A percentile compares a stretch with the other conserved stretches of the same genome.
These are phyloP conservation scores for Hypomyces rosellus DNA, from an alignment of 2,329 filamentous ascomycete species.

Conservation along the genomic window DNA sequence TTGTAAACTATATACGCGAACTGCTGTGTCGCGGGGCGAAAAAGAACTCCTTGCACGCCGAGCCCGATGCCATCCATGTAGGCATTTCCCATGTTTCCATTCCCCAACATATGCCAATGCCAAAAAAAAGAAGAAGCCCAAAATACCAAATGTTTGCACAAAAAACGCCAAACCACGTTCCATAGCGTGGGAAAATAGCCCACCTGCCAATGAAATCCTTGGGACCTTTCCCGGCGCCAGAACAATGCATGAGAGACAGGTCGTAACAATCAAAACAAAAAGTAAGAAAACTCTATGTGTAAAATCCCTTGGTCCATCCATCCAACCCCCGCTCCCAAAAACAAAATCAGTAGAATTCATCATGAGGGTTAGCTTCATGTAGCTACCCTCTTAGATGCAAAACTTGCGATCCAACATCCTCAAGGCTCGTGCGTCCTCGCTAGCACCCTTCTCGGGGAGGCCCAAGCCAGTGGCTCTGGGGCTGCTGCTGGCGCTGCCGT, in stretches of 20 bases:
- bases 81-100: background rate
- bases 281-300: conserved; percentile 1
- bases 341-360: background rate
- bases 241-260: conserved; percentile 6
- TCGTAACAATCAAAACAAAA: background rate
- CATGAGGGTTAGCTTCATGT: background rate
- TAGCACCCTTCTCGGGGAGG: conserved; percentile 35
- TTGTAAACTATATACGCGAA: background rate
- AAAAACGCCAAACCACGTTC: background rate
- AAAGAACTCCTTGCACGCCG: background rate
- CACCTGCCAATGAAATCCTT: conserved; percentile 1
- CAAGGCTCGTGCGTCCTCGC: conserved; percentile 60
- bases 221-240: conserved; percentile 6
- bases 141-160: background rate
- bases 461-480: conserved; percentile 22
- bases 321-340: background rate
- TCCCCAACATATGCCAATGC: background rate
- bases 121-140: no score
- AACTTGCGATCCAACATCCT: conserved; percentile 59
- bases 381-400: conserved; percentile 23
- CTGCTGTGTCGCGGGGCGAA: background rate
- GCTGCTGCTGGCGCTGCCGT: conserved; percentile 37
- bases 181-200: background rate
- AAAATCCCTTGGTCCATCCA: background rate
- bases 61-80: background rate